Conservation (phyloP, 345 rosid genomes). For the Hevea brasiliensis region DNA sequence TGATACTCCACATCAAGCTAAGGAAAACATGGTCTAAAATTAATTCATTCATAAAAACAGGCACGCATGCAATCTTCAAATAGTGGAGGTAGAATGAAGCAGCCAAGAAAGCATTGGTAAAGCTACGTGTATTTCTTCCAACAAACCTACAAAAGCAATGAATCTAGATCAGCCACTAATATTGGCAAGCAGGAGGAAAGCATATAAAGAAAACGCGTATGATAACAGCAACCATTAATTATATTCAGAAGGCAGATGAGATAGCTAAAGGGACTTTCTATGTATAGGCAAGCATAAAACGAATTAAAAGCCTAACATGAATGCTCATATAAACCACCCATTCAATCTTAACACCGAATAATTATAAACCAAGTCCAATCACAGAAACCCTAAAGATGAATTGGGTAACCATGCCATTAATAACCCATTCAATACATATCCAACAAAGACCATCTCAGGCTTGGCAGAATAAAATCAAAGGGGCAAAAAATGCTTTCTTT, state of each 20-base stretch:
- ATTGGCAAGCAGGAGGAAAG: not conserved
- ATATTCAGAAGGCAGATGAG: no score
- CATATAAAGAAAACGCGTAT: not conserved
- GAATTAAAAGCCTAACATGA: not conserved
- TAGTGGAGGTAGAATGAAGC: not conserved
- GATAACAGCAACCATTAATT: not conserved
- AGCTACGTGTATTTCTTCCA: not conserved
- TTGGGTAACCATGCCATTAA: not conserved
- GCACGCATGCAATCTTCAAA: not conserved
- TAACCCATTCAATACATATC: not conserved
- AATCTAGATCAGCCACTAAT: not conserved
- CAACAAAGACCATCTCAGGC: not conserved
- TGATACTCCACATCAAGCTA: not conserved
- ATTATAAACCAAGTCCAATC: not conserved
- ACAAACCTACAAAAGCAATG: not conserved
- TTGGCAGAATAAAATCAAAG: not conserved
- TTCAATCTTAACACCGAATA: not conserved
- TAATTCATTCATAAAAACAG: no score
- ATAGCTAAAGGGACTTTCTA: not conserved
- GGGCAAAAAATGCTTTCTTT: not conserved
- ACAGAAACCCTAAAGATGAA: not conserved
- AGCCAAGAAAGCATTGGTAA: not conserved
- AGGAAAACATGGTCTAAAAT: no score
- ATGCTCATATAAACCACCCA: not conserved
- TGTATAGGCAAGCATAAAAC: not conserved